Evolutionary conservation across 2,329 filamentous ascomycete genomes (phyloP), one percentile per base, ranked within the genome.

Genomic region (Gliomastix tumulicola): DNA sequence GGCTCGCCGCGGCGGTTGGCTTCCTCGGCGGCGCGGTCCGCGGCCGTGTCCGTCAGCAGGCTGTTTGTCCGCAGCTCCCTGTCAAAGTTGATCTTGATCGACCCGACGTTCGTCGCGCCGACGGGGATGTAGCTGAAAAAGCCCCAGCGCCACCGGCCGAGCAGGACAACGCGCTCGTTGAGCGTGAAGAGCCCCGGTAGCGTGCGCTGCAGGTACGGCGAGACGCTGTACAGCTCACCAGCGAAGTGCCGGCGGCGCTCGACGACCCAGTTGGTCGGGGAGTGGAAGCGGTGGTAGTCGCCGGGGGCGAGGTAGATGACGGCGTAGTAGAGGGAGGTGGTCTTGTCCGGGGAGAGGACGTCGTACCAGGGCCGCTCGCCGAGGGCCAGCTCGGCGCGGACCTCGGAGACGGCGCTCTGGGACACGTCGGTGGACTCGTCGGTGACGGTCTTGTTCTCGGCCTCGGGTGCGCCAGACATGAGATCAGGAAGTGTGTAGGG

Each of bases 231-330:
- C 8, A 98, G 73, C 61, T 98, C 94, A 40, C 92, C 92, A 1
- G 92, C 89, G 56, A 98, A 98, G 65, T 98, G 92, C n/a, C 92
- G 85, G 30, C 94, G 81, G 46, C 82, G 82, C 62, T 96, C 86
- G 22, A 92, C 92, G 13, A 98, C 88, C 92, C 92, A 98, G 49
- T 87, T 84, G 3, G 88, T 82, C 0, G 92, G 92, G 2, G 87
- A 94, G 66, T 98, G 94, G 69, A 97, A 98, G 45, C 90, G 86
- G 65, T 98, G 92, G 65, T 98, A 98, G 66, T 98, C 94, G 34
- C 92, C 92, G 0, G 92, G 92, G 0, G 94, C 92, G 30, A 98
- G 79, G 63, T 98, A 98, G 53, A 98, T 80, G 44, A 98, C 94
- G 42, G 74, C 85, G 62, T 97, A 98, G 68, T 94, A 95, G 7